These are phyloP conservation scores for Citrus glauca DNA, from an alignment of 345 rosid genomes.

Conservation along the genomic window DNA sequence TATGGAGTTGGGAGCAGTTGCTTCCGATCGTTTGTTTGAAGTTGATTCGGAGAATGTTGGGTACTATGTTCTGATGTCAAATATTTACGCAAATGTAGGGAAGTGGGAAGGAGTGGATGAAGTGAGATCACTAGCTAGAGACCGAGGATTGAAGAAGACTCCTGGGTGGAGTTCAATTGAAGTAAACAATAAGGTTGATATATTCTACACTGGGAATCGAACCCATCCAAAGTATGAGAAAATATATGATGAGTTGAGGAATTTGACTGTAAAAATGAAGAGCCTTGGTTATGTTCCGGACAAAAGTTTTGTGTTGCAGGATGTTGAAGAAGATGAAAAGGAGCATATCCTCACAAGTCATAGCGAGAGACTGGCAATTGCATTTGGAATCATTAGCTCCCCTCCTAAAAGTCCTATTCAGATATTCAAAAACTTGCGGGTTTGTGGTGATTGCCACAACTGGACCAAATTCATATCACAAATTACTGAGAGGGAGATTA, in stretches of 20 bases:
- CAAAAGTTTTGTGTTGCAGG: conserved; percentile 51
- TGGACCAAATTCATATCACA: conserved; percentile 31
- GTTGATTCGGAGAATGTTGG: conserved; percentile 55
- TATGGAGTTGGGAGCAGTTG: conserved; percentile 33
- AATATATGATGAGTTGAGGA: conserved; percentile 37
- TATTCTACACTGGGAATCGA: conserved; percentile 53
- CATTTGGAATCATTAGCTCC: conserved; percentile 43
- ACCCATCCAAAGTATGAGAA: conserved; percentile 37
- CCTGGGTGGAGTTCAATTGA: conserved; percentile 67
- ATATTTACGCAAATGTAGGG: conserved; percentile 54
- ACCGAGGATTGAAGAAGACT: conserved; percentile 49
- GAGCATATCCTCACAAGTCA: conserved; percentile 54
- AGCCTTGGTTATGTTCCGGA: conserved; percentile 52
- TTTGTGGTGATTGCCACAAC: conserved; percentile 45
- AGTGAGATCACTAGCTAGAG: conserved; percentile 42
- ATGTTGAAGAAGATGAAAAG: conserved; percentile 63
- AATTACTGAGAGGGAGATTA: conserved; percentile 31
- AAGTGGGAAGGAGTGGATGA: conserved; percentile 50
- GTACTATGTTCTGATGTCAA: conserved; percentile 51
- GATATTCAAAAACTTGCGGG: conserved; percentile 54
- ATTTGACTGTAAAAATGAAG: conserved; percentile 40
- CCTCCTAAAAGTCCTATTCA: conserved; percentile 36
- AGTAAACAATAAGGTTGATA: conserved; percentile 43
- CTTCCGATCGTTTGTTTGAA: conserved; percentile 46
- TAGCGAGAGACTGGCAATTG: conserved; percentile 56